Evolutionary conservation across 2,329 filamentous ascomycete species (phyloP).

Genomic region (Xylariomycetidae sp.): DNA sequence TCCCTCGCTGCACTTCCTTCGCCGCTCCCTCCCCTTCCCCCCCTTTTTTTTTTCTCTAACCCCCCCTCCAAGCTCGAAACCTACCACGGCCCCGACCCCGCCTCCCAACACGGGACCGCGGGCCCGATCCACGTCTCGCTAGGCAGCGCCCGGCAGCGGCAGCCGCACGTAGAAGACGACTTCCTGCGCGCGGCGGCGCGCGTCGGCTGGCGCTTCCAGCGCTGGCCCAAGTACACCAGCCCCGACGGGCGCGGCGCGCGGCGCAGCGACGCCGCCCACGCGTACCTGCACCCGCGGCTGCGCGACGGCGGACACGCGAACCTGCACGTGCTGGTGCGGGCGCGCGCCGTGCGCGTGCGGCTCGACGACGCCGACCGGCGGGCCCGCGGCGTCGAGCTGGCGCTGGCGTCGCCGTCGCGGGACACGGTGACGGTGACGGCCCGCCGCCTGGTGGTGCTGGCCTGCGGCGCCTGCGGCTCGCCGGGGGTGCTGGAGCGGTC

Average conservation of each 20-base stretch:
- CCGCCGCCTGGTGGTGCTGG: slow-evolving; percentile 37
- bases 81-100: slow-evolving; percentile 41
- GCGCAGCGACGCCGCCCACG: slow-evolving; percentile 19
- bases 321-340: slow-evolving; percentile 22
- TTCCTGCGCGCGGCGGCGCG: slow-evolving; percentile 42
- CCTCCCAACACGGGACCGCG: slow-evolving; percentile 42
- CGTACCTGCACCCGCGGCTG: slow-evolving; percentile 19
- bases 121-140: slow-evolving; percentile 52
- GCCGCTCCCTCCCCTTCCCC: neutral
- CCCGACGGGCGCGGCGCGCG: slow-evolving; percentile 20
- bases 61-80: slow-evolving; percentile 44
- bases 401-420: slow-evolving; percentile 12
- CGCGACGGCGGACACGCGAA: slow-evolving; percentile 20
- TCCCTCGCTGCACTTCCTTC: neutral
- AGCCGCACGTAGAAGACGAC: slow-evolving; percentile 37
- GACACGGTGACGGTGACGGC: slow-evolving; percentile 28
- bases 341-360: slow-evolving; percentile 36
- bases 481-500: slow-evolving; percentile 46
- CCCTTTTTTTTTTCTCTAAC: neutral
- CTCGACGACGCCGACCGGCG: slow-evolving; percentile 33
- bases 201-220: slow-evolving; percentile 36
- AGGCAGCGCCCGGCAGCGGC: slow-evolving; percentile 37
- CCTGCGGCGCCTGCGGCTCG: slow-evolving; percentile 34
- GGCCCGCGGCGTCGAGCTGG: slow-evolving; percentile 50
- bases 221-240: slow-evolving; percentile 8